These are phyloP conservation scores for Aquilaria sinensis DNA, from an alignment of 345 rosid species.

Conservation along the genomic window DNA sequence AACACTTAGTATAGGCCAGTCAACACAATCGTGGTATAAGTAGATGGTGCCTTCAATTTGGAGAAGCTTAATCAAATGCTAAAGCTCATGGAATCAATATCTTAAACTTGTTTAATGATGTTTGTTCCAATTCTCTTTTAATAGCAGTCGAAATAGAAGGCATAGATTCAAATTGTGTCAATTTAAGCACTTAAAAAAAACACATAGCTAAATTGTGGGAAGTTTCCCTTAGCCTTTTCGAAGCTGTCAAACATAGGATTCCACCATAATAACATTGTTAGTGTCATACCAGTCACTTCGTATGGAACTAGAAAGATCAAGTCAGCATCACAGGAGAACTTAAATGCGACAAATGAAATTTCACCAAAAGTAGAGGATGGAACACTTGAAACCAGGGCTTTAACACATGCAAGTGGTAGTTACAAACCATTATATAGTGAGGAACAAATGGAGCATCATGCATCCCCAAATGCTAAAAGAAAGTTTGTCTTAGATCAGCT, in stretches of 20 bases:
- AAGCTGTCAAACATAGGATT: constrained; percentile 51
- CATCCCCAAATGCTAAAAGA: constrained; percentile 27
- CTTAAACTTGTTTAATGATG: constrained; percentile 13
- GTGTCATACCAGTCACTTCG: constrained; percentile 16
- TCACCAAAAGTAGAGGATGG: constrained; percentile 16
- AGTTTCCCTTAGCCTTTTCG: constrained; percentile 24
- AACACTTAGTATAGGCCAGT: constrained; percentile 31
- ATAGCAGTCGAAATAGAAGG: constrained; percentile 22
- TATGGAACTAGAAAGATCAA: constrained; percentile 19
- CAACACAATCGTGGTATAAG: constrained; percentile 49
- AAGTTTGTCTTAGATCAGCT: constrained; percentile 20
- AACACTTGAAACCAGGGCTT: constrained; percentile 19
- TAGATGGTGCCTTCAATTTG: constrained; percentile 64
- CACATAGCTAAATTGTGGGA: constrained; percentile 11
- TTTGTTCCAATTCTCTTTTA: constrained; percentile 19
- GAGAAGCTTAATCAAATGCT: constrained; percentile 28
- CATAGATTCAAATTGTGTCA: constrained; percentile 20
- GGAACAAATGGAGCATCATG: constrained; percentile 22
- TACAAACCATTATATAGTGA: constrained; percentile 20
- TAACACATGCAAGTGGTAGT: constrained; percentile 13
- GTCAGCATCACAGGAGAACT: constrained; percentile 9
- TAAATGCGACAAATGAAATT: constrained; percentile 13
- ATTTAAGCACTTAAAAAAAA: constrained; percentile 15
- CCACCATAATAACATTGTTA: constrained; percentile 51
- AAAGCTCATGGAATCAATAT: constrained; percentile 11